phyloP scores from a whole-genome alignment of 768 basidiomycete genomes.

The Leccinum aurantiacum region DNA sequence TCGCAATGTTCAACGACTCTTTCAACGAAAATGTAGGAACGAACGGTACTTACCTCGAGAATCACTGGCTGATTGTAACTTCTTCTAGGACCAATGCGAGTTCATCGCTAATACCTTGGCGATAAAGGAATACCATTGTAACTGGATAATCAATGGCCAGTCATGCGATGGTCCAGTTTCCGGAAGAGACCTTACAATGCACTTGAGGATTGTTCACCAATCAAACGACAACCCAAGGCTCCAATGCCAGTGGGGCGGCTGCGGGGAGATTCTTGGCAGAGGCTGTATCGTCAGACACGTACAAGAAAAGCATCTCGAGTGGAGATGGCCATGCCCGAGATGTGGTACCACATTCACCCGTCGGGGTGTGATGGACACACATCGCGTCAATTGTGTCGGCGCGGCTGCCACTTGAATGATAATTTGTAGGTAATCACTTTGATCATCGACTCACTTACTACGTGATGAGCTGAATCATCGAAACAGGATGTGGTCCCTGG shows the following conservation, averaged over 20 bases:
- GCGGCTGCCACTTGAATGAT: neutral
- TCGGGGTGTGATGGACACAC: constrained; percentile 16
- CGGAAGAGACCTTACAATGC: constrained; percentile 18
- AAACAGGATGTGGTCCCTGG: neutral
- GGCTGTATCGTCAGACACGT: constrained; percentile 24
- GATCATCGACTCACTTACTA: neutral
- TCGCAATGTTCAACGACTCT: constrained; percentile 9
- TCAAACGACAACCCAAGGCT: constrained; percentile 1
- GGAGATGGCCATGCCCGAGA: constrained; percentile 23
- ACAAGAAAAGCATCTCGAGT: constrained; percentile 24
- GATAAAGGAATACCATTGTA: constrained; percentile 5
- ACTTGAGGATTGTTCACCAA: constrained; percentile 17
- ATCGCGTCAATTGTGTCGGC: constrained; percentile 12
- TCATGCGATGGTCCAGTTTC: constrained; percentile 9
- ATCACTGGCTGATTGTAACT: neutral
- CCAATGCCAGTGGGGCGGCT: constrained; percentile 19
- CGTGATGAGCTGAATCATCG: constrained; percentile 2
- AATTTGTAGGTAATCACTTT: constrained; percentile 3
- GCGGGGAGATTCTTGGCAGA: constrained; percentile 15
- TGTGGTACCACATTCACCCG: constrained; percentile 23
- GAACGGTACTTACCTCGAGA: neutral
- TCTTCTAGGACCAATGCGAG: constrained; percentile 11
- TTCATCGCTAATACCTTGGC: constrained; percentile 10
- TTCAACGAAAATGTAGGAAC: constrained; percentile 19
- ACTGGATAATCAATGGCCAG: constrained; percentile 13